Conservation (phyloP, 177 flowering plant species). For the Vitis hybrid region DNA sequence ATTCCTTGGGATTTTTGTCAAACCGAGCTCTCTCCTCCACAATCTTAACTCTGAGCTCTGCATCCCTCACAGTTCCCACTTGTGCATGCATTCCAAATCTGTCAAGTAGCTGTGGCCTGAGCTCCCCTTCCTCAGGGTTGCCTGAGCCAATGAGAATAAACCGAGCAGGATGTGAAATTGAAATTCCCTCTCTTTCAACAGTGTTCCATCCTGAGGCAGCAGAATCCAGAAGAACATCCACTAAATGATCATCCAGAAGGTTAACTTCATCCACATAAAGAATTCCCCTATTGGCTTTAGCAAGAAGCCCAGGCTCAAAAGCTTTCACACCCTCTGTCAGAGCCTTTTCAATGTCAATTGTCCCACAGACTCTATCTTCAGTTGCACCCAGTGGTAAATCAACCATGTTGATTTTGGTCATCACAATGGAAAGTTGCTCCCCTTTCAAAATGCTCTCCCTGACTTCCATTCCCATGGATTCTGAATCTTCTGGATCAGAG, state of each 20-base stretch:
- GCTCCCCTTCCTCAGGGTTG: constrained; percentile 98
- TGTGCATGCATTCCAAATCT: constrained; percentile 99
- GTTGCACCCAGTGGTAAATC: constrained; percentile 97
- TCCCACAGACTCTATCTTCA: constrained; percentile 96
- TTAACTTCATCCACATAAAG: constrained; percentile 96
- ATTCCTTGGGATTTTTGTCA: constrained; percentile 82
- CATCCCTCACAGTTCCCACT: constrained; percentile 94
- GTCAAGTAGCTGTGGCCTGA: constrained; percentile 95
- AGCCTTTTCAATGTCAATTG: constrained; percentile 96
- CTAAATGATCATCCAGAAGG: constrained; percentile 94
- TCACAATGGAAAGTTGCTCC: constrained; percentile 45
- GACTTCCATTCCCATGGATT: constrained; percentile 86
- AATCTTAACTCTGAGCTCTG: constrained; percentile 92
- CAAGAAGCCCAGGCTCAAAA: constrained; percentile 95
- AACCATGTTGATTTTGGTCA: constrained; percentile 90
- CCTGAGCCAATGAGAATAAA: constrained; percentile 95
- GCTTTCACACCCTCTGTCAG: constrained; percentile 96
- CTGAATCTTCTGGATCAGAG: constrained; percentile 93
- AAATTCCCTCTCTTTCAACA: constrained; percentile 94
- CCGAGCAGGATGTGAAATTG: constrained; percentile 95
- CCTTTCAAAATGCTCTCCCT: constrained; percentile 61
- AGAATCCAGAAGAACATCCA: constrained; percentile 92
- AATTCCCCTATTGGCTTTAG: constrained; percentile 92
- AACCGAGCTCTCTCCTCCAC: constrained; percentile 94
- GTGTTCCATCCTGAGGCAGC: constrained; percentile 99